Percentiles rank a stretch among this genome's conserved stretches.
These are phyloP conservation scores for Populus nigra DNA, from an alignment of 345 rosid genomes.

Conservation along the genomic window DNA sequence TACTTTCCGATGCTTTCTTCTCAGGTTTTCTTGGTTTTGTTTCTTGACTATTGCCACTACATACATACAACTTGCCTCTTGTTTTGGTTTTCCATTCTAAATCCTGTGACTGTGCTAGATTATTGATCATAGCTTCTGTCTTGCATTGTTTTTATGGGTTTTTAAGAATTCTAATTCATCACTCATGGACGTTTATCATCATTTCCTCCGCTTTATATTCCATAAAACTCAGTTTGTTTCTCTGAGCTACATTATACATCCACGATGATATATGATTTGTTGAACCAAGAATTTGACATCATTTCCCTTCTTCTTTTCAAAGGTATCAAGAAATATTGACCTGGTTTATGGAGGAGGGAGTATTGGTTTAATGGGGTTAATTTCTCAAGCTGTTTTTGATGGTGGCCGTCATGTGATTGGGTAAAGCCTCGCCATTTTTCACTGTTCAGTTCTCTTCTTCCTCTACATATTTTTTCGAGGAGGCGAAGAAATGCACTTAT, in stretches of 20 bases:
- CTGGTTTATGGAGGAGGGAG: slow-evolving; percentile 98
- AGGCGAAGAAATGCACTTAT: not conserved
- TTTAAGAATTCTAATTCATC: not conserved
- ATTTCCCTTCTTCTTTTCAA: not conserved
- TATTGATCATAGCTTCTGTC: not conserved
- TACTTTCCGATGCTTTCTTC: not conserved
- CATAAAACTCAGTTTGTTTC: not conserved
- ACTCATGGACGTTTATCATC: not conserved
- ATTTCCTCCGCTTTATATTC: not conserved
- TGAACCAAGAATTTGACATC: no score
- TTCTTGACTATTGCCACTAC: not conserved
- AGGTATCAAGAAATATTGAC: slow-evolving; percentile 85
- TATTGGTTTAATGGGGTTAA: slow-evolving; percentile 84
- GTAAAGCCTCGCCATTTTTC: slow-evolving; percentile 25
- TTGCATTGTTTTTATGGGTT: not conserved
- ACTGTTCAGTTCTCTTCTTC: not conserved
- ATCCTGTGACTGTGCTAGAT: not conserved
- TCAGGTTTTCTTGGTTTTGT: not conserved
- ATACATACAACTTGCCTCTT: not conserved
- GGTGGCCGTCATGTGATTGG: slow-evolving; percentile 95
- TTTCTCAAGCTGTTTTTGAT: slow-evolving; percentile 73
- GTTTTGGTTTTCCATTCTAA: not conserved
- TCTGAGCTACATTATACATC: slow-evolving; percentile 1
- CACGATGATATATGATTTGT: not conserved
- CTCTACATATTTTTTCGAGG: not conserved